Evolutionary conservation across 805 yeast genomes (phyloP).

Genomic region (Myxozyma kluyveri): DNA sequence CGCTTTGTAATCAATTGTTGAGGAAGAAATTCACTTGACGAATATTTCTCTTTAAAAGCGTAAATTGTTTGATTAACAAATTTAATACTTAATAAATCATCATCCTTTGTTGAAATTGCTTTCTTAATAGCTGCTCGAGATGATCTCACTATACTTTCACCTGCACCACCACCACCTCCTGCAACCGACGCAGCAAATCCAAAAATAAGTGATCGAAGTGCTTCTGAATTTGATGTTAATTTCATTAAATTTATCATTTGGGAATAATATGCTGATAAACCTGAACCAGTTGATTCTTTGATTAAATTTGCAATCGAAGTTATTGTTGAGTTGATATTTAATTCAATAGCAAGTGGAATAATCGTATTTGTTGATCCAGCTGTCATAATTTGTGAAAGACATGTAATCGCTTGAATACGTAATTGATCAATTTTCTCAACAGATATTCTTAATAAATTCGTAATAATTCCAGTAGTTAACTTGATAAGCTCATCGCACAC

Average conservation of each 20-base stretch:
- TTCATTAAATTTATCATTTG: slow-evolving; percentile 1
- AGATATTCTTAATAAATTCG: slow-evolving; percentile 50
- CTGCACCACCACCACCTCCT: slow-evolving; percentile 16
- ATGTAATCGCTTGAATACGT: slow-evolving; percentile 44
- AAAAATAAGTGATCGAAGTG: slow-evolving; percentile 3
- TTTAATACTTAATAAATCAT: background rate
- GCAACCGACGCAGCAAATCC: slow-evolving; percentile 21
- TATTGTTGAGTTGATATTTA: background rate
- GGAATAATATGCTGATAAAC: slow-evolving; percentile 1
- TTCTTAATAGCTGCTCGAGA: slow-evolving; percentile 16
- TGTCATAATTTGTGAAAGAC: slow-evolving; percentile 35
- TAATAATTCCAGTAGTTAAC: background rate
- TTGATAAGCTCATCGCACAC: background rate
- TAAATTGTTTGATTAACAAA: slow-evolving; percentile 1
- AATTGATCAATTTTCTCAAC: slow-evolving; percentile 64
- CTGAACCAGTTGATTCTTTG: background rate
- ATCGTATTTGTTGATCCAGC: background rate
- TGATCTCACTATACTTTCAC: slow-evolving; percentile 25
- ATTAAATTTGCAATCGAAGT: background rate
- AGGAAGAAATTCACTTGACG: background rate
- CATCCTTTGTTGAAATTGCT: background rate
- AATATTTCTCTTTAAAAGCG: background rate
- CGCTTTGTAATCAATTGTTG: background rate
- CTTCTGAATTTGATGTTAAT: background rate
- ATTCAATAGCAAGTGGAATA: background rate